Conservation (phyloP, 306 rosid genomes). For the Benincasa hispida region DNA sequence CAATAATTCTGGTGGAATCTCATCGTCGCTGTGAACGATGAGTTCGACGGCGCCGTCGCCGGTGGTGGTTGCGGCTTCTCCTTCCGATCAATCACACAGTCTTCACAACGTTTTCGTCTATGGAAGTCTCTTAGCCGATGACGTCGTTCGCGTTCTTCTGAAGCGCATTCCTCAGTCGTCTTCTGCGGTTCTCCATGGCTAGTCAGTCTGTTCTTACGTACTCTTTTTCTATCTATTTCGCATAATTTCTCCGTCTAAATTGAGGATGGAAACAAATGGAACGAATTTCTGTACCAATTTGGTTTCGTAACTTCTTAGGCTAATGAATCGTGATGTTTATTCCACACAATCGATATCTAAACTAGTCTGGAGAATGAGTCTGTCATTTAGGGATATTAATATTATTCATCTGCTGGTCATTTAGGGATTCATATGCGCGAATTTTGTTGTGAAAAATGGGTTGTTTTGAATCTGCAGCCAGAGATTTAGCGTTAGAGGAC, state of each 20-base stretch:
- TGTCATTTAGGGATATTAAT: too few species aligned
- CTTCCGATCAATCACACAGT: neutral
- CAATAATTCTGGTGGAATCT: too few species aligned
- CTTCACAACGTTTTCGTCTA: conserved; percentile 54
- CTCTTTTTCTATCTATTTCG: conserved; percentile 6
- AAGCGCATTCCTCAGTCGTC: conserved; percentile 54
- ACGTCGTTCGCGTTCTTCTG: conserved; percentile 49
- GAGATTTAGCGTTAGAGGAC: conserved; percentile 68
- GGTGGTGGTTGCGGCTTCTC: neutral
- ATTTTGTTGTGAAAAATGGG: neutral
- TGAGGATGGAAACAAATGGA: neutral
- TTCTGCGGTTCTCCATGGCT: conserved; percentile 40
- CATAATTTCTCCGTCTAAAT: neutral
- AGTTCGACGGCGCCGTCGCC: neutral
- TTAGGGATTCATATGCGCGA: neutral
- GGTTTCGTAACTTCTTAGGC: neutral
- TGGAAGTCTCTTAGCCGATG: conserved; percentile 75
- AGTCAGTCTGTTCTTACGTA: conserved; percentile 38
- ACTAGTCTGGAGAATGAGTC: neutral
- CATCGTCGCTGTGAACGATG: conserved; percentile 7
- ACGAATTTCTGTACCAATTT: neutral
- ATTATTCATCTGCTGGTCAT: neutral
- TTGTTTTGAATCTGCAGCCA: conserved; percentile 29
- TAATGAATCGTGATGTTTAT: neutral
- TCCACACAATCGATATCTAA: neutral